Base-by-base conservation (phyloP, 2,329 filamentous ascomycete species). In the Chalara sp. region DNA sequence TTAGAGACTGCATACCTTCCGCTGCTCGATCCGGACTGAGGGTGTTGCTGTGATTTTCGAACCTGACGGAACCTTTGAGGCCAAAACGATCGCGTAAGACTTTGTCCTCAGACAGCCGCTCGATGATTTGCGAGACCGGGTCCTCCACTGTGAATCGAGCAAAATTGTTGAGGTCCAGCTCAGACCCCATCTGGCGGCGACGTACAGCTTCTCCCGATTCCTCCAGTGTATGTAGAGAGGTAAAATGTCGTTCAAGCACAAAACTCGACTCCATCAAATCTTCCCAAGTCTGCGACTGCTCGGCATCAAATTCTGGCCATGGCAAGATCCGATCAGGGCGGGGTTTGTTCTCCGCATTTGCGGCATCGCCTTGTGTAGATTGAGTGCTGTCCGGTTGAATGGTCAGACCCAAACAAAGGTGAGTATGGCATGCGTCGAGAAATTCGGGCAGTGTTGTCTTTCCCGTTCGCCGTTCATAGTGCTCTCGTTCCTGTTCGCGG, bases 251-350 rank as follows among this genome's bases (percentile, higher is more conserved):
- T 7, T 44, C 11, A 31, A 49, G 13, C 21, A 21, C 21, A 21
- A 21, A 21, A 21, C 21, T 21, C 21, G 21, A 21, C 21, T 21
- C 21, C 21, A 21, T 21, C 21, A 21, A 21, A 71, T 59, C 7
- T 55, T 12, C 13, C 66, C 61, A 71, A 28, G 68, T 58, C 5
- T 61, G 32, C 52, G 67, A 59, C 56, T 72, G 63, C 46, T 50
- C 48, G 32, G n/a, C 45, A 46, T 61, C 47, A 46, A 69, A 72
- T 48, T 63, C 56, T 8, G 62, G 46, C 67, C 64, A 72, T 2
- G 63, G 68, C 21, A 68, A 54, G 32, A 73, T 70, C 45, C 62
- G 62, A 55, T 49, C 54, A 53, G 69, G 68, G 50, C 53, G 70
- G 10, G 67, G 52, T 48, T 66, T 63, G 42, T 66, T 64, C 46